A percentile compares a stretch with the other conserved stretches of the same genome.
These are phyloP conservation scores for Ambrosia artemisiifolia DNA, from an alignment of 129 eudicot genomes.

Conservation along the genomic window DNA sequence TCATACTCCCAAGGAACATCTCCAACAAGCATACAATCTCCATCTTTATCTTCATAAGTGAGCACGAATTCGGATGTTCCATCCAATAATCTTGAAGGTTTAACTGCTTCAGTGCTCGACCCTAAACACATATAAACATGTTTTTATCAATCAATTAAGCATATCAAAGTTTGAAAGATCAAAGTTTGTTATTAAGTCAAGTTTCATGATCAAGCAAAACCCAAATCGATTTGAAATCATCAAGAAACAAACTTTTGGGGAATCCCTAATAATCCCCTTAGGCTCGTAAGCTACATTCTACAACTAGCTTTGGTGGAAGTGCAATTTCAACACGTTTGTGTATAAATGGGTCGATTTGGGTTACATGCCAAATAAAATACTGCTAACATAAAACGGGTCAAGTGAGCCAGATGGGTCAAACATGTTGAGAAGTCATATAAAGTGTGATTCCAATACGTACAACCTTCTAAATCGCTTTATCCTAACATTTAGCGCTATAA, in stretches of 20 bases:
- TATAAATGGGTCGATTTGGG: background rate
- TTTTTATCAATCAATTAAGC: background rate
- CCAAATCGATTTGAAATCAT: background rate
- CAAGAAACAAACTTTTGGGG: constrained; percentile 10
- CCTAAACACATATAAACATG: constrained; percentile 39
- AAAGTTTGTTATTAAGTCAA: background rate
- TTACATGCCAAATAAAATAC: background rate
- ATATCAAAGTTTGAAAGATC: background rate
- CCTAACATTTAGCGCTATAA: background rate
- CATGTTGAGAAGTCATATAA: background rate
- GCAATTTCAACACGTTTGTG: background rate
- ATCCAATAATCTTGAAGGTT: constrained; percentile 61
- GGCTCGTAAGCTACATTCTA: background rate
- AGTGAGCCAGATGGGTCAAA: background rate
- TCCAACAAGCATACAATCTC: constrained; percentile 99
- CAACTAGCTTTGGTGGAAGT: background rate
- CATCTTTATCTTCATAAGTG: constrained; percentile 95
- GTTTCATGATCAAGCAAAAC: constrained; percentile 6
- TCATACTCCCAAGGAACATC: constrained; percentile 96
- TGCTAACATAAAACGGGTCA: background rate
- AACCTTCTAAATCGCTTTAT: background rate
- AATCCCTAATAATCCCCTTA: background rate
- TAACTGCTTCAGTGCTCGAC: constrained; percentile 36
- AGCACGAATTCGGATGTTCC: constrained; percentile 83
- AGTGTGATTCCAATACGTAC: background rate